A percentile compares a stretch with the other conserved stretches of the same genome.
Evolutionary conservation across 805 yeast species (phyloP).

Genomic region (Lipomyces orientalis): DNA sequence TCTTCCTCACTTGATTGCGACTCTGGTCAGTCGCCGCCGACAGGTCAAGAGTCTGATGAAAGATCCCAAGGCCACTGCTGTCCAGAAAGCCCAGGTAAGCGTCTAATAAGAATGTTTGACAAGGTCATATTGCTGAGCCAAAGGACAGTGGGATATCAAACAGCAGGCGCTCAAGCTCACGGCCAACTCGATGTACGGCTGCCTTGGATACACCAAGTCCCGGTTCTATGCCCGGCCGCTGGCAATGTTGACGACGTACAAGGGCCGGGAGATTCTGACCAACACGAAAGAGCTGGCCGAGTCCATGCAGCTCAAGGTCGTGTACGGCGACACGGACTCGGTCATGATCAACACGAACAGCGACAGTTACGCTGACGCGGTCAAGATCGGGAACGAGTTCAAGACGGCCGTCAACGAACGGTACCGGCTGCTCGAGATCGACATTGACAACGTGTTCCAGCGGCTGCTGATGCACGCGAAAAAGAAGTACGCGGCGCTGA

Average conservation of each 20-base stretch:
- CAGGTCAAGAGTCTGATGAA: slow-evolving; percentile 88
- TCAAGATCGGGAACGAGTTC: slow-evolving; percentile 82
- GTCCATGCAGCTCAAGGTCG: slow-evolving; percentile 77
- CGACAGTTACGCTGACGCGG: slow-evolving; percentile 69
- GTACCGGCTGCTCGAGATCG: slow-evolving; percentile 86
- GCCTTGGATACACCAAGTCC: slow-evolving; percentile 89
- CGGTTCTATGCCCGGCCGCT: slow-evolving; percentile 95
- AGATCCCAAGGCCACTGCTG: slow-evolving; percentile 65
- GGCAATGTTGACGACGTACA: slow-evolving; percentile 92
- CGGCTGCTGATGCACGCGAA: slow-evolving; percentile 87
- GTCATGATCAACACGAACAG: slow-evolving; percentile 96
- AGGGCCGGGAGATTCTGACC: slow-evolving; percentile 94
- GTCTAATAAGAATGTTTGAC: neutral
- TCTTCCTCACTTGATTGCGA: slow-evolving; percentile 79
- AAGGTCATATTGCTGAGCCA: neutral
- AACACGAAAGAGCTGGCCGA: slow-evolving; percentile 94
- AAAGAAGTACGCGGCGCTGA: slow-evolving; percentile 95
- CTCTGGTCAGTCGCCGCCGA: slow-evolving; percentile 86
- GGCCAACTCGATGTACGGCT: slow-evolving; percentile 99
- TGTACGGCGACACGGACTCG: slow-evolving; percentile 98
- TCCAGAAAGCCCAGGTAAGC: slow-evolving; percentile 51
- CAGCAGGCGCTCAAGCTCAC: slow-evolving; percentile 96
- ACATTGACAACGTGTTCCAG: slow-evolving; percentile 90
- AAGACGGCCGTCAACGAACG: slow-evolving; percentile 86
- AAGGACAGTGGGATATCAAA: slow-evolving; percentile 84